Conservation (phyloP, 306 rosid genomes). For the Quercus variabilis region DNA sequence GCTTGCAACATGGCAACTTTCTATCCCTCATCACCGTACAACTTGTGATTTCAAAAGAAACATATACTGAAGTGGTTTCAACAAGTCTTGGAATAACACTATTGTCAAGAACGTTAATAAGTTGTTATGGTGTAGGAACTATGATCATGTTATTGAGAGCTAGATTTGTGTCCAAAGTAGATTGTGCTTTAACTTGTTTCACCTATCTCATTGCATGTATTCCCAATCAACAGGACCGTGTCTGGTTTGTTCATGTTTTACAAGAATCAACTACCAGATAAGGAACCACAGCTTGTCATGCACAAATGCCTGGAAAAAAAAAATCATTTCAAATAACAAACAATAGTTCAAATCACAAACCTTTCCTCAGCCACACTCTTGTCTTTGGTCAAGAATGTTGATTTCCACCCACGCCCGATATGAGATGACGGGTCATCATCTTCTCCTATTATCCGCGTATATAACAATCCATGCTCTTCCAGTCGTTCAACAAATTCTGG, state of each 20-base stretch:
- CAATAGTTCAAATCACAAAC: conserved; percentile 23
- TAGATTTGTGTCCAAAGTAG: no score
- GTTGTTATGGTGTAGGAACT: no score
- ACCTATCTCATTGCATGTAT: background rate
- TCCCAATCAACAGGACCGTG: background rate
- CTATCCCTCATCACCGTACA: no score
- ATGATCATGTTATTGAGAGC: no score
- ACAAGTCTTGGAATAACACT: no score
- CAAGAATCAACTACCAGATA: no score
- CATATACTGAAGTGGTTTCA: no score
- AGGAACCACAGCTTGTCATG: no score
- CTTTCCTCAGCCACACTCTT: conserved; percentile 75
- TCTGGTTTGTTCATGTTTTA: background rate
- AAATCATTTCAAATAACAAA: background rate
- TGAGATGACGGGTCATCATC: conserved; percentile 77
- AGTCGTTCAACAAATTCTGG: conserved; percentile 64
- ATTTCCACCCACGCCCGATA: conserved; percentile 94
- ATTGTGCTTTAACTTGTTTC: background rate
- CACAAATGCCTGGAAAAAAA: background rate
- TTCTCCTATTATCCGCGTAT: conserved; percentile 70
- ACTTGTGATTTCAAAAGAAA: no score
- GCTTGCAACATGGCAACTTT: no score
- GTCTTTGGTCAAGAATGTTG: conserved; percentile 78
- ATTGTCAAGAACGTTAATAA: no score
- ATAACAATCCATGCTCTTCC: conserved; percentile 69